phyloP scores from a whole-genome alignment of 169 alveolate genomes.

The Eimeria acervulina region DNA sequence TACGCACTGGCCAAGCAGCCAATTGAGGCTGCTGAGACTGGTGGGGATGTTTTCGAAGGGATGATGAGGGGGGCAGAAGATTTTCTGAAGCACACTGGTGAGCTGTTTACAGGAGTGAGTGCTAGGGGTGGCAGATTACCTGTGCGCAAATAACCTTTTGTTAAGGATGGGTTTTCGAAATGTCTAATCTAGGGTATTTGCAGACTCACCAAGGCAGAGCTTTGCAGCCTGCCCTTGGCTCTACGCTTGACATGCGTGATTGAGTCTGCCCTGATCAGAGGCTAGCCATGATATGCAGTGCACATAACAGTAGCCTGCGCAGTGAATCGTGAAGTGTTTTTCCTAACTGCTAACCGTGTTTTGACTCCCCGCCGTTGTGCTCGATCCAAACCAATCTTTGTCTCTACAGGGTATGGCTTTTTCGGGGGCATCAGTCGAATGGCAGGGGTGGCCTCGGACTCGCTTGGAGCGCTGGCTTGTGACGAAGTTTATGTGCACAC shows the following conservation, averaged over 20 bases:
- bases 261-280: neutral
- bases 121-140: neutral
- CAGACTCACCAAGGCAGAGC: neutral
- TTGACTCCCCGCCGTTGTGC: neutral
- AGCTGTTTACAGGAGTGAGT: neutral
- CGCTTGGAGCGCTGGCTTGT: slow-evolving; percentile 87
- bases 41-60: slow-evolving; percentile 86
- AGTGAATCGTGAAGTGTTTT: neutral
- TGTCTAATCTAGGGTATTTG: neutral
- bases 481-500: slow-evolving; percentile 87
- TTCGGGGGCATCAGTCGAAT: slow-evolving; percentile 88
- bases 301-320: neutral
- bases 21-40: slow-evolving; percentile 80
- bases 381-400: neutral
- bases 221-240: neutral
- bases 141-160: neutral
- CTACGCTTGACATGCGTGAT: neutral
- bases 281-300: neutral
- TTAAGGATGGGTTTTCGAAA: too few relatives aligned
- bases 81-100: slow-evolving; percentile 87
- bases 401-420: slow-evolving; percentile 85
- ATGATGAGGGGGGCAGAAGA: slow-evolving; percentile 86
- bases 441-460: slow-evolving; percentile 89
- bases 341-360: neutral
- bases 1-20: slow-evolving; percentile 83